A percentile compares a stretch with the other conserved stretches of the same genome.
Conservation (phyloP, 2,329 filamentous ascomycete species). For the Xylaria polymorpha region DNA sequence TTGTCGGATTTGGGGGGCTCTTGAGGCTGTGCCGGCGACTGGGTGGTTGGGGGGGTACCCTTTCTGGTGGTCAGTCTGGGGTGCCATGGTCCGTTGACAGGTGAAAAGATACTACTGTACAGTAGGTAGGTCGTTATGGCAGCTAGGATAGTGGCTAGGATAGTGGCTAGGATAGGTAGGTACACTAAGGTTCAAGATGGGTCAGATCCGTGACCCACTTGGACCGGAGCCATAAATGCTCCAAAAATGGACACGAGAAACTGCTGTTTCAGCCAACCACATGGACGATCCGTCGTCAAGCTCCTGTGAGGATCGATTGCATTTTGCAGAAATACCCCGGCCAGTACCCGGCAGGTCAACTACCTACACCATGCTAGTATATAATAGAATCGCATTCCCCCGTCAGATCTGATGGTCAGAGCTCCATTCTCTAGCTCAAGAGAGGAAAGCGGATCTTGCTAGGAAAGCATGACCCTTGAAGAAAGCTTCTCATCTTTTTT, state of each 20-base stretch:
- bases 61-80: conserved; percentile 3
- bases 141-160: neutral
- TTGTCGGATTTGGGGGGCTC: neutral
- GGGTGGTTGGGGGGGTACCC: conserved; percentile 18
- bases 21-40: conserved; percentile 38
- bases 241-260: conserved; percentile 61
- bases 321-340: conserved; percentile 38
- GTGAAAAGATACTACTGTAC: conserved; percentile 25
- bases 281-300: conserved; percentile 35
- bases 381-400: conserved; percentile 21
- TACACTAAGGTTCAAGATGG: conserved; percentile 19
- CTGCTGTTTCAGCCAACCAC: conserved; percentile 56
- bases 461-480: conserved; percentile 6
- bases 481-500: conserved; percentile 8
- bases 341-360: neutral
- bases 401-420: conserved; percentile 2
- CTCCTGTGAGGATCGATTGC: conserved; percentile 39
- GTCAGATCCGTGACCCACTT: conserved; percentile 43
- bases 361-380: conserved; percentile 10
- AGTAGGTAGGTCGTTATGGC: neutral
- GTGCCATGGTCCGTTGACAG: conserved; percentile 15
- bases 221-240: conserved; percentile 35
- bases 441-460: conserved; percentile 13
- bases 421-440: conserved; percentile 12
- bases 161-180: neutral